Evolutionary conservation across 495 filamentous ascomycete genomes (phyloP).

Genomic region (Opeltia flavorubescens): DNA sequence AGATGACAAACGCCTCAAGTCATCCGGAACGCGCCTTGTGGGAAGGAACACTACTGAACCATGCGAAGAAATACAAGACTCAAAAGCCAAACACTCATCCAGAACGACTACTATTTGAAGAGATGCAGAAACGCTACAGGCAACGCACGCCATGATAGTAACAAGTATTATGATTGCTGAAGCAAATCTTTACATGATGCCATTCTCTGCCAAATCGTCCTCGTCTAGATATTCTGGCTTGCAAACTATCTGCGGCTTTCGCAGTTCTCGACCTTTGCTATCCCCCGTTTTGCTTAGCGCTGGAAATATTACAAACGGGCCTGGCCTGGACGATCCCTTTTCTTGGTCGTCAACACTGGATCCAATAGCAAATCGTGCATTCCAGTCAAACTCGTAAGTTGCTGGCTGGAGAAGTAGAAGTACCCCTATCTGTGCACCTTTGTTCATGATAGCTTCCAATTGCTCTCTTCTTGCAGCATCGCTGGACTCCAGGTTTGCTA

Average conservation of each 20-base stretch:
- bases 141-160: no score
- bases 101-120: background rate
- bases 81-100: background rate
- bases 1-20: background rate
- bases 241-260: background rate
- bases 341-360: background rate
- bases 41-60: background rate
- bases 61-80: background rate
- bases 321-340: background rate
- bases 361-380: background rate
- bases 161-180: background rate
- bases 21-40: background rate
- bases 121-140: background rate
- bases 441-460: constrained; percentile 9
- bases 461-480: constrained; percentile 10
- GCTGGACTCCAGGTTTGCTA: constrained; percentile 8
- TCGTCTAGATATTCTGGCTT: background rate
- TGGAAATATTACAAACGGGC: background rate
- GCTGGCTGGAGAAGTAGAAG: constrained; percentile 22
- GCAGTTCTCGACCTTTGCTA: background rate
- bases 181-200: background rate
- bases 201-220: background rate
- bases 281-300: background rate
- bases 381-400: constrained; percentile 15
- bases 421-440: constrained; percentile 13